Evolutionary conservation across 73 alveolate genomes (phyloP), one percentile per base, ranked within the genome.

Genomic region (Paramecium octaurelia): DNA sequence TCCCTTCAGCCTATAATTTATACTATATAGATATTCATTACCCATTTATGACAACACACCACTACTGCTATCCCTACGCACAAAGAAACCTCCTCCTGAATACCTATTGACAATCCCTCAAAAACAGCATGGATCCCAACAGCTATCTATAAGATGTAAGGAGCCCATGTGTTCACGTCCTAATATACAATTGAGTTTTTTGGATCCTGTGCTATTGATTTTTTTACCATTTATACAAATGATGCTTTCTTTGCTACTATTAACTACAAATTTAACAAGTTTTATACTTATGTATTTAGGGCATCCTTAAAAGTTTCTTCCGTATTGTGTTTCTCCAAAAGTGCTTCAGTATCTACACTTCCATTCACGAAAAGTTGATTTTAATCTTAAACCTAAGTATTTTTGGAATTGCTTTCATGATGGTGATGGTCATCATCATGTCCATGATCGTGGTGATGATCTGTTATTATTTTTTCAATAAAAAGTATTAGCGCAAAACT

Each of bases 51-150:
- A 16, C 96, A 90, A 16, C 88, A 69, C 14, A 98, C 96, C 24
- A 98, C 99, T 48, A 96, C 84, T 50, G 97, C 96, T 23, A 95
- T 92, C 50, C 95, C 95, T 12, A 96, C 86, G 16, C 97, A 94
- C 16, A 92, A 96, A 48, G 91, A 73, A 6, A 95, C 59, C 16
- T 96, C 95, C 31, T 96, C 90, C 92, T 93, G 89, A 14, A 98
- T 95, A 6, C 99, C 99, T 8, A 96, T 94, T 10, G 99, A 99
- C 18, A 96, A 92, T 31, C 99, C 99, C 93, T 98, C 99, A 60
- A 98, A 97, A 85, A 97, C 93, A 4, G 99, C 97, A 90, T 98
- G 99, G 24, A 97, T 94, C 12, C 98, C 96, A 27, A 98, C 86
- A 23, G 99, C 99, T 21, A 98, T 94, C 36, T 94, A 73, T 71